phyloP scores from a whole-genome alignment of 2,329 filamentous ascomycete genomes.

The Colletotrichum agaves region DNA sequence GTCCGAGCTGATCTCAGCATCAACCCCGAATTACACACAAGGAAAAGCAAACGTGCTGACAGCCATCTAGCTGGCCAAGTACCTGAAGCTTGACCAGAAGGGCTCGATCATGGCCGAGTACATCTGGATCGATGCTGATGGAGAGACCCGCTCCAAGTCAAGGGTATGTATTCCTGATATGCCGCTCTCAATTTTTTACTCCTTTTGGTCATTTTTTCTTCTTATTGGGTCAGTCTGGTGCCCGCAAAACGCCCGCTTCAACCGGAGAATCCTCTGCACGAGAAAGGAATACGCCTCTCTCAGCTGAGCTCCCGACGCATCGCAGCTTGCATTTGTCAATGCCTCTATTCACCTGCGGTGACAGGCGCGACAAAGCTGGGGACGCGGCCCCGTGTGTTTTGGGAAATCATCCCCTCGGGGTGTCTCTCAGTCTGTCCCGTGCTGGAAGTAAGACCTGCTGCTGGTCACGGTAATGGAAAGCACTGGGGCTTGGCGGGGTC shows the following conservation, averaged over 20 bases:
- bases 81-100: conserved; percentile 89
- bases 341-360: conserved; percentile 3
- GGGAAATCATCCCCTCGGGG: conserved; percentile 10
- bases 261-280: neutral
- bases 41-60: conserved; percentile 32
- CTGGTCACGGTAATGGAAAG: conserved; percentile 21
- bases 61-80: conserved; percentile 81
- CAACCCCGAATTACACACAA: conserved; percentile 1
- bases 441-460: conserved; percentile 17
- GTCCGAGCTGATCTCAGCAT: neutral
- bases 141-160: conserved; percentile 91
- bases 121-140: conserved; percentile 90
- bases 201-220: neutral
- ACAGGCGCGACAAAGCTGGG: conserved; percentile 19
- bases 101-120: conserved; percentile 93
- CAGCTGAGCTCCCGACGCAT: neutral
- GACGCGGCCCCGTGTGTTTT: conserved; percentile 13
- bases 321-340: conserved; percentile 12
- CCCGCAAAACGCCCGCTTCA: neutral
- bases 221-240: conserved; percentile 1
- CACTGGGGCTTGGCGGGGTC: conserved; percentile 35
- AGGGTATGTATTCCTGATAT: conserved; percentile 74
- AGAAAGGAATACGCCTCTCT: neutral
- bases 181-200: conserved; percentile 39
- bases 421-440: conserved; percentile 18